Evolutionary conservation across 2,329 filamentous ascomycete genomes (phyloP).

Genomic region (Aureobasidium sp.): DNA sequence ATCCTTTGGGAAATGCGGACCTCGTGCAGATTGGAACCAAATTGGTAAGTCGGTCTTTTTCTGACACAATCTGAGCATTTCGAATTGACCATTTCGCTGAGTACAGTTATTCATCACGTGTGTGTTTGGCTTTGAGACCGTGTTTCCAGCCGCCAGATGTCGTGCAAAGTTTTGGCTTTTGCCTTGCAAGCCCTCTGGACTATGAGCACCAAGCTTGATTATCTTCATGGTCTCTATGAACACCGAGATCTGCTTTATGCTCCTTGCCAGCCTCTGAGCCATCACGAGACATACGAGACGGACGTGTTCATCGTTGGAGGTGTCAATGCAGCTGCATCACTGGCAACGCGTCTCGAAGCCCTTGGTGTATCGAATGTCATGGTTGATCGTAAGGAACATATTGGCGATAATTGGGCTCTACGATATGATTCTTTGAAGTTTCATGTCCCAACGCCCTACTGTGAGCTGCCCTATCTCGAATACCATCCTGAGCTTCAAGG

Average conservation of each 20-base stretch:
- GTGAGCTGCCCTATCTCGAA: background rate
- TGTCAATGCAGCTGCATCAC: constrained; percentile 20
- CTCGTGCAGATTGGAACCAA: background rate
- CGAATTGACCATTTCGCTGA: background rate
- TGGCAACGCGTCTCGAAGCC: constrained; percentile 35
- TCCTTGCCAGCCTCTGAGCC: too few species aligned
- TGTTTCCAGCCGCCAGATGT: background rate
- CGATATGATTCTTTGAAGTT: constrained; percentile 30
- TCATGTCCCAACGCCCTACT: background rate
- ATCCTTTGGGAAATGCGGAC: background rate
- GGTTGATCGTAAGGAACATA: constrained; percentile 29
- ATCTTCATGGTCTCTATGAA: background rate
- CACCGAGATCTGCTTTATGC: background rate
- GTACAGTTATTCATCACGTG: background rate
- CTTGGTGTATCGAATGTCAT: constrained; percentile 32
- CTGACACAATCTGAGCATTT: background rate
- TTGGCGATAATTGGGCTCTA: constrained; percentile 36
- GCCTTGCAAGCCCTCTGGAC: background rate
- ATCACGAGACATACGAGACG: background rate
- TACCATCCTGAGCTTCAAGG: constrained; percentile 8
- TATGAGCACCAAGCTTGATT: background rate
- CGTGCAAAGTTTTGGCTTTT: background rate
- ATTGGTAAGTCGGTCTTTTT: background rate
- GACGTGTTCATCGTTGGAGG: background rate
- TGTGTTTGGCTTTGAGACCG: background rate